Percentiles rank a stretch among this genome's conserved stretches.
Evolutionary conservation across 1,284 basidiomycete genomes (phyloP).

Genomic region (Leccinum subrobustum): DNA sequence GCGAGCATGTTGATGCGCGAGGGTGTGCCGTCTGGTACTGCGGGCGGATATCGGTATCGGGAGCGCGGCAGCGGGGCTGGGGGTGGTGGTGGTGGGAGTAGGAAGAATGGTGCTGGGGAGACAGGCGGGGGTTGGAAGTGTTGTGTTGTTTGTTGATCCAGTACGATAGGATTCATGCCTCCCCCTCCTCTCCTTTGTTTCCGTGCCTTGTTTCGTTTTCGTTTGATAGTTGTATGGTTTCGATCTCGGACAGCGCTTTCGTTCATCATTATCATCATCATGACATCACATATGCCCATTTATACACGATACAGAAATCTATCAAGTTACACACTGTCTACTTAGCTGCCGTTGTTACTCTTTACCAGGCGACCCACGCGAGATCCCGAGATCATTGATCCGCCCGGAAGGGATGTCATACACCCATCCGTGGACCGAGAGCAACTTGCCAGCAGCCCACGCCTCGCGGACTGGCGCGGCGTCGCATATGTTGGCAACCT

Average conservation of each 20-base stretch:
- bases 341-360: background rate
- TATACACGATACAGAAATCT: background rate
- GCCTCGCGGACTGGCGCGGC: conserved; percentile 64
- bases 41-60: conserved; percentile 34
- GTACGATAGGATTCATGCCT: conserved; percentile 14
- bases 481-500: conserved; percentile 72
- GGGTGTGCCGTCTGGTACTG: conserved; percentile 58
- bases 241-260: background rate
- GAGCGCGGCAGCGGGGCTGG: conserved; percentile 6
- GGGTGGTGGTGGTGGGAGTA: conserved; percentile 9
- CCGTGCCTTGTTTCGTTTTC: conserved; percentile 1
- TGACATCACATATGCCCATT: background rate
- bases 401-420: conserved; percentile 74
- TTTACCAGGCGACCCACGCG: conserved; percentile 25
- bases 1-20: conserved; percentile 94
- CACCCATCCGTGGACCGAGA: conserved; percentile 56
- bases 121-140: conserved; percentile 50
- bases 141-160: conserved; percentile 56
- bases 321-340: background rate
- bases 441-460: conserved; percentile 68
- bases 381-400: conserved; percentile 67
- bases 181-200: background rate
- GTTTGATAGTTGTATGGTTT: background rate
- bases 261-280: background rate
- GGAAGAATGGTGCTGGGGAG: conserved; percentile 45